phyloP scores from a whole-genome alignment of 2,329 filamentous ascomycete species.

The Hypoxylon sp. region DNA sequence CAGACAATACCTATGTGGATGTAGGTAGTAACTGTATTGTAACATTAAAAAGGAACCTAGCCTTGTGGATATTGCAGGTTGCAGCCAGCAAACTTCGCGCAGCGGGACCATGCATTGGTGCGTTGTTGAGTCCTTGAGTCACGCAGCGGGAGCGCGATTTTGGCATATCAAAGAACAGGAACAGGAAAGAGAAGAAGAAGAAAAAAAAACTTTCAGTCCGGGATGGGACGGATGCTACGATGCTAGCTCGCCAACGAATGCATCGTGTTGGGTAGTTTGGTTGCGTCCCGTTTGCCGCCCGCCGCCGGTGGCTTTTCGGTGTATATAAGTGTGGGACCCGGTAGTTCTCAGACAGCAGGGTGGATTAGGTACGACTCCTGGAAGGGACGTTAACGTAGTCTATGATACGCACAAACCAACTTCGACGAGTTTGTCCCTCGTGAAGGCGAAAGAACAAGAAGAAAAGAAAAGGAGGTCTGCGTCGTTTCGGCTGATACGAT shows the following conservation, averaged over 20 bases:
- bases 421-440: constrained; percentile 25
- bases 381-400: constrained; percentile 2
- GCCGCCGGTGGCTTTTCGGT: constrained; percentile 46
- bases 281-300: constrained; percentile 33
- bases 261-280: constrained; percentile 19
- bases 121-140: constrained; percentile 7
- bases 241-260: constrained; percentile 23
- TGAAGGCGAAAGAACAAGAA: constrained; percentile 9
- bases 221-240: constrained; percentile 28
- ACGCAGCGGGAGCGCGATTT: constrained; percentile 31
- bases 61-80: constrained; percentile 14
- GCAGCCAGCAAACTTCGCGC: constrained; percentile 1
- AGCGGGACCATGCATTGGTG: constrained; percentile 4
- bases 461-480: constrained; percentile 21
- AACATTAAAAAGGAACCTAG: constrained; percentile 1
- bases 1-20: background rate
- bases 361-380: constrained; percentile 12
- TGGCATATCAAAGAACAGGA: constrained; percentile 9
- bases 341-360: constrained; percentile 33
- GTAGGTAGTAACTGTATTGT: constrained; percentile 7
- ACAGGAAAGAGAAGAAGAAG: constrained; percentile 2
- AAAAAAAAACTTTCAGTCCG: constrained; percentile 23
- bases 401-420: constrained; percentile 18
- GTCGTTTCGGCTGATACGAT: constrained; percentile 25
- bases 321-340: constrained; percentile 44